Conservation (phyloP, 1,284 basidiomycete species). For the Pterulicium gracile region DNA sequence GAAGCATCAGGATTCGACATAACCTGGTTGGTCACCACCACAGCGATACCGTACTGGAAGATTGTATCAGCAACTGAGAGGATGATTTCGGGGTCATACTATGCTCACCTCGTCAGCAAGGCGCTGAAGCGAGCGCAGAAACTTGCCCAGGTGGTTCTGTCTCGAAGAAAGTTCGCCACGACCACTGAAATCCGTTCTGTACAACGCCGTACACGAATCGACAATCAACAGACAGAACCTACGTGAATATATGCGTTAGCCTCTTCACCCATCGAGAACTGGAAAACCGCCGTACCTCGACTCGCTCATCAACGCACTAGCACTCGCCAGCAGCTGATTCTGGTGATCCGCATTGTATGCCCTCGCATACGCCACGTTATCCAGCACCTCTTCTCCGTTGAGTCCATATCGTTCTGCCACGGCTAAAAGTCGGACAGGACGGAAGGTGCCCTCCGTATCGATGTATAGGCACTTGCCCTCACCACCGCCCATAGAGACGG, state of each 20-base stretch:
- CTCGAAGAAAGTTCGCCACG: slow-evolving; percentile 93
- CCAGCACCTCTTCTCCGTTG: slow-evolving; percentile 94
- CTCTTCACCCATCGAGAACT: no score
- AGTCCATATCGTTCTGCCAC: slow-evolving; percentile 94
- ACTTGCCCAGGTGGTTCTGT: slow-evolving; percentile 96
- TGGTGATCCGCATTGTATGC: slow-evolving; percentile 99
- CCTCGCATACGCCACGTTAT: slow-evolving; percentile 97
- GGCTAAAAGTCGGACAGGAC: slow-evolving; percentile 88
- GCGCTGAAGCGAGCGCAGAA: slow-evolving; percentile 86
- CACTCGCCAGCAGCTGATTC: slow-evolving; percentile 80
- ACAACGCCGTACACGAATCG: slow-evolving; percentile 94
- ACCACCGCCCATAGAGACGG: slow-evolving; percentile 95
- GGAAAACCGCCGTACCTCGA: slow-evolving; percentile 58
- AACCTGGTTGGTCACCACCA: slow-evolving; percentile 97
- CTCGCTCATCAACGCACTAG: slow-evolving; percentile 95
- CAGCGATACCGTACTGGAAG: slow-evolving; percentile 87
- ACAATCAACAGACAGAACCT: slow-evolving; percentile 96
- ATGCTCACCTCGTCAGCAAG: slow-evolving; percentile 84
- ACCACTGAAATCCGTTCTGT: slow-evolving; percentile 93
- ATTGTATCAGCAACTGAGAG: background rate
- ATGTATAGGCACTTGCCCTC: slow-evolving; percentile 99
- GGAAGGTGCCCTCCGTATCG: slow-evolving; percentile 98
- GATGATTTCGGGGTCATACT: background rate
- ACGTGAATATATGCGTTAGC: no score
- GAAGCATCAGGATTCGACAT: slow-evolving; percentile 96